Conservation (phyloP, 1,139 yeast genomes). For the Yamadazyma dushanensis region DNA sequence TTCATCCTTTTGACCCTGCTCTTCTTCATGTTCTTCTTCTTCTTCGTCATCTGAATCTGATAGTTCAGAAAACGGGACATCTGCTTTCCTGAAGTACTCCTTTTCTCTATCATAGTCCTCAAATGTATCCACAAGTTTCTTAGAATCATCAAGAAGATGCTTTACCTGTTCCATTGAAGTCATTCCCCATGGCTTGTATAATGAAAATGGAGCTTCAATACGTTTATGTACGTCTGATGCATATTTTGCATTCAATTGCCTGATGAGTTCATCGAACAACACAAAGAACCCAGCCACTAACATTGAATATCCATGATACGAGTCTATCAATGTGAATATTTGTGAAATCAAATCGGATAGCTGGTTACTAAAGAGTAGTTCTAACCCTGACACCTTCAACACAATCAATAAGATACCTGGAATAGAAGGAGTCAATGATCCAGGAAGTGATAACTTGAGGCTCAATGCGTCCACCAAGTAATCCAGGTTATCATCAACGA, state of each 20-base stretch:
- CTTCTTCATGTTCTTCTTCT: slow-evolving; percentile 21
- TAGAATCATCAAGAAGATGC: slow-evolving; percentile 39
- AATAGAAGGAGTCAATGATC: slow-evolving; percentile 66
- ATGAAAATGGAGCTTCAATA: slow-evolving; percentile 19
- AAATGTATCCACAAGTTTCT: slow-evolving; percentile 33
- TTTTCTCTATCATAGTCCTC: slow-evolving; percentile 29
- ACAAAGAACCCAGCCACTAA: slow-evolving; percentile 74
- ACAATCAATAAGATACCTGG: slow-evolving; percentile 69
- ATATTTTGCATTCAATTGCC: slow-evolving; percentile 49
- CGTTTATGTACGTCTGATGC: slow-evolving; percentile 12
- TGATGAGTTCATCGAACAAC: slow-evolving; percentile 65
- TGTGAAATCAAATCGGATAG: slow-evolving; percentile 72
- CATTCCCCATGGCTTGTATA: slow-evolving; percentile 60
- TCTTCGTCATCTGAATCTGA: slow-evolving; percentile 38
- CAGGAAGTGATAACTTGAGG: slow-evolving; percentile 62
- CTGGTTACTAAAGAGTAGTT: slow-evolving; percentile 53
- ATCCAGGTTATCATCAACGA: slow-evolving; percentile 72
- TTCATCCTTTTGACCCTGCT: too few species aligned
- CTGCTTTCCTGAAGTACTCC: slow-evolving; percentile 36
- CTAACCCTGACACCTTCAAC: slow-evolving; percentile 66
- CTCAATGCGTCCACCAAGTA: slow-evolving; percentile 79
- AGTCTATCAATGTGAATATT: slow-evolving; percentile 74
- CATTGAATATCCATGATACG: slow-evolving; percentile 76
- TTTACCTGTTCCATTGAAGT: slow-evolving; percentile 36
- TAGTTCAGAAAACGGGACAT: slow-evolving; percentile 34